These are phyloP conservation scores for Turnera subulata DNA, from an alignment of 345 rosid genomes.

Conservation along the genomic window DNA sequence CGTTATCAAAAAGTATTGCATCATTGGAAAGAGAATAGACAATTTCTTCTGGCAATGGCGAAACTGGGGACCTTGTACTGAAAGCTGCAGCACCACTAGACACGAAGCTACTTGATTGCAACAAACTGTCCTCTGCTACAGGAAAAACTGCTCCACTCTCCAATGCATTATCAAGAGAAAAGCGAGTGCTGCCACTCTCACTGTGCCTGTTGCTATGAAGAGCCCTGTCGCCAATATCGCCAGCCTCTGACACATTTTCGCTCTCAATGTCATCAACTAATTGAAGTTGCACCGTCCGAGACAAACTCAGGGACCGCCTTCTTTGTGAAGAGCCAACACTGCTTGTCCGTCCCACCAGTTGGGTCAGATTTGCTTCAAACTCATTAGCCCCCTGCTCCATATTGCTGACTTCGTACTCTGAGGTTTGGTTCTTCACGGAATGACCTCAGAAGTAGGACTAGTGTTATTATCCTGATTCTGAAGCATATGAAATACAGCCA, in stretches of 20 bases:
- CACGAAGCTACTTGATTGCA: conserved; percentile 19
- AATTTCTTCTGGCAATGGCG: conserved; percentile 39
- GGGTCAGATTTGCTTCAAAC: conserved; percentile 21
- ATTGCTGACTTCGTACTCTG: conserved; percentile 13
- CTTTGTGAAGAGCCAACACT: conserved; percentile 47
- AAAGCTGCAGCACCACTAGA: conserved; percentile 23
- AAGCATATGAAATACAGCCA: conserved; percentile 3
- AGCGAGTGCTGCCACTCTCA: conserved; percentile 38
- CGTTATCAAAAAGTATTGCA: conserved; percentile 32
- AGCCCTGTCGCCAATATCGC: conserved; percentile 81
- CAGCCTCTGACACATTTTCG: conserved; percentile 79
- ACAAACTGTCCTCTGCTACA: conserved; percentile 21
- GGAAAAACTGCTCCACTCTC: conserved; percentile 36
- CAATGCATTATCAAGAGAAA: conserved; percentile 35
- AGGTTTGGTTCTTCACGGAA: not conserved
- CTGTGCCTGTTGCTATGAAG: conserved; percentile 44
- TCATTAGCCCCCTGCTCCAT: conserved; percentile 42
- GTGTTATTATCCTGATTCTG: not conserved
- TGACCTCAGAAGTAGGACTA: not conserved
- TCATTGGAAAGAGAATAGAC: conserved; percentile 45
- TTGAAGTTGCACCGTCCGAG: conserved; percentile 26
- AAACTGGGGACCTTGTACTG: conserved; percentile 25
- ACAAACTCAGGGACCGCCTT: conserved; percentile 41
- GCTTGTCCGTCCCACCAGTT: conserved; percentile 38
- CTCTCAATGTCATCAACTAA: conserved; percentile 46